phyloP scores from a whole-genome alignment of 2,329 filamentous ascomycete species.

The Claviceps pazoutovae region DNA sequence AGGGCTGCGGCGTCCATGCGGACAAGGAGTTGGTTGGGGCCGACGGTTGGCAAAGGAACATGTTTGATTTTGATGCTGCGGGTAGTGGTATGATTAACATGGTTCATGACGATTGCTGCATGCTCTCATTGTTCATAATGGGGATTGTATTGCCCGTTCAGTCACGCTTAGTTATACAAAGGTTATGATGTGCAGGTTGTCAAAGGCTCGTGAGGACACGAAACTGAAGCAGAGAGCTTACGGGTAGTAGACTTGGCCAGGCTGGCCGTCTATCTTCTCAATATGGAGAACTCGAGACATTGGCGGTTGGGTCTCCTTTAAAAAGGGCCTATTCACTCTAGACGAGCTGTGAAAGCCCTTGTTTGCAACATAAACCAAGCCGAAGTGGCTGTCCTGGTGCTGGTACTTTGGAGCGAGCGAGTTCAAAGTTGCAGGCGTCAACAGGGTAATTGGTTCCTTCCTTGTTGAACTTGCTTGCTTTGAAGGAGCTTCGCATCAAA shows the following conservation, averaged over 20 bases:
- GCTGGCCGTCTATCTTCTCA: conserved; percentile 60
- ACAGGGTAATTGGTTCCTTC: too few species aligned
- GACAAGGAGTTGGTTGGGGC: conserved; percentile 57
- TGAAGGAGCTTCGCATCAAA: too few species aligned
- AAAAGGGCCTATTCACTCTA: not conserved
- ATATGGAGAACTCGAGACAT: conserved; percentile 49
- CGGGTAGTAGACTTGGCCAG: conserved; percentile 80
- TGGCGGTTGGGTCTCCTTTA: conserved; percentile 12
- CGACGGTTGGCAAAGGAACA: conserved; percentile 47
- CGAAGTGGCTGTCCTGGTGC: not conserved
- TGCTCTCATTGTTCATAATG: too few species aligned
- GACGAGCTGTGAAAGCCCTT: not conserved
- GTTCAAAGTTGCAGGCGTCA: too few species aligned
- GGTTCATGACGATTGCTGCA: too few species aligned
- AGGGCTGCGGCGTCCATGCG: conserved; percentile 67
- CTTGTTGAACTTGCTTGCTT: too few species aligned
- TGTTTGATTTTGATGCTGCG: conserved; percentile 44
- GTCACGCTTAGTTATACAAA: too few species aligned
- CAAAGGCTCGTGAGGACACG: too few species aligned
- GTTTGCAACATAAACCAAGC: too few species aligned
- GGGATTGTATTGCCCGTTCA: too few species aligned
- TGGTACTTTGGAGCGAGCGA: too few species aligned
- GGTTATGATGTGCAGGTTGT: too few species aligned
- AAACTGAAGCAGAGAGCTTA: conserved; percentile 20
- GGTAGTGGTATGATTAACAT: not conserved